Evolutionary conservation across 2,329 filamentous ascomycete genomes (phyloP), one percentile per base, ranked within the genome.

Genomic region (Alternaria solani): DNA sequence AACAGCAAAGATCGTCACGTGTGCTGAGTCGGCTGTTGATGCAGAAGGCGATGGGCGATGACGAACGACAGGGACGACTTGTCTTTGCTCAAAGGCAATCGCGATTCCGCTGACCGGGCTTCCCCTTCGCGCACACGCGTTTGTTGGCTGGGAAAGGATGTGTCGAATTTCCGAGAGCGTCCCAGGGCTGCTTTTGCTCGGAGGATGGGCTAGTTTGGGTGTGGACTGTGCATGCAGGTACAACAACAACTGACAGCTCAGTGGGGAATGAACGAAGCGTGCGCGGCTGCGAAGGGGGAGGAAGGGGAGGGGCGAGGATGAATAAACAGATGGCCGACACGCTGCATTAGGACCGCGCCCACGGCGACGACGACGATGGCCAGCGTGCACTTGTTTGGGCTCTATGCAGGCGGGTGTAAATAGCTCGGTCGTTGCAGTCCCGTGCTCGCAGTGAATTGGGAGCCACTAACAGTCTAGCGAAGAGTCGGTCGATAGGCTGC

Each of bases 151-250:
- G 30, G 38, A 36, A 47, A 20, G 26, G 14, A 42, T 11, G 38
- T 48, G 52, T 59, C 62, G 56, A 62, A 60, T 60, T 57, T 55
- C 57, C 53, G 64, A 54, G 39, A 32, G 46, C 32, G 46, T 48
- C 30, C 30, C 46, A 49, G 46, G 46, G 46, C 46, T 49, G 46
- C 41, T 51, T 57, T 51, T 46, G 43, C 46, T 55, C 57, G 51
- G 62, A 55, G 57, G 34, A 54, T 48, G 48, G 47, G 38, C 51
- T 63, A 36, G 58, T 57, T 59, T 48, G 39, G 59, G 62, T 36
- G 38, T 46, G 46, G 57, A 28, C 52, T 34, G 55, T 53, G 53
- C 57, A 30, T 61, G 61, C 58, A 64, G 58, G 57, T 55, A 58
- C 51, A 53, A 47, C 26, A 34, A 54, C 41, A 39, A 43, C 16